These are phyloP conservation scores for Sungouiozyma intestinalis DNA, from an alignment of 805 yeast species.

Conservation along the genomic window DNA sequence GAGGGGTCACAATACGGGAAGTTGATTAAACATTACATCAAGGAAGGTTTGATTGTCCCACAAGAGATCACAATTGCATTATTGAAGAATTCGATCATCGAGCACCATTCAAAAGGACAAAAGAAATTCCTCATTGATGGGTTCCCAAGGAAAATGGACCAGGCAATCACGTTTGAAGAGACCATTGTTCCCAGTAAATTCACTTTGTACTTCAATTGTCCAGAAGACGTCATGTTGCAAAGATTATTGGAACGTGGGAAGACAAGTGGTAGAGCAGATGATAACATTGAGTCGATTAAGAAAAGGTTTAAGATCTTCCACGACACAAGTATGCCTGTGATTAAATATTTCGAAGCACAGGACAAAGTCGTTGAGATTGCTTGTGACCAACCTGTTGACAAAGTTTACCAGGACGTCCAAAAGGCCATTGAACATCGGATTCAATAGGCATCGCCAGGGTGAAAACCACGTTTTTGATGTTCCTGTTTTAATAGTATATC, in stretches of 20 bases:
- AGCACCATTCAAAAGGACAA: constrained; percentile 33
- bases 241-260: constrained; percentile 86
- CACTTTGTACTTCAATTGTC: constrained; percentile 71
- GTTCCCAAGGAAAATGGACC: constrained; percentile 97
- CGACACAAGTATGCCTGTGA: constrained; percentile 90
- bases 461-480: too few relatives aligned
- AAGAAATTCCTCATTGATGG: constrained; percentile 79
- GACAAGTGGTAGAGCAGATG: constrained; percentile 91
- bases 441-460: neutral
- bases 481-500: constrained; percentile 1
- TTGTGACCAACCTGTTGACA: constrained; percentile 74
- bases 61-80: constrained; percentile 82
- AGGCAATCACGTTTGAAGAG: constrained; percentile 86
- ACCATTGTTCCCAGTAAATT: constrained; percentile 59
- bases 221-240: constrained; percentile 70
- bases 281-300: constrained; percentile 79
- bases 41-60: constrained; percentile 87
- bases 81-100: constrained; percentile 67
- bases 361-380: constrained; percentile 65
- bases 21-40: constrained; percentile 71
- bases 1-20: constrained; percentile 77
- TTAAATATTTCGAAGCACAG: constrained; percentile 65
- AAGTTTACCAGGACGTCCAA: constrained; percentile 62
- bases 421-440: constrained; percentile 43
- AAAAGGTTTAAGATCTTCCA: constrained; percentile 81